Base-by-base conservation (phyloP, 2,329 filamentous ascomycete genomes). In the Fusarium sp. region DNA sequence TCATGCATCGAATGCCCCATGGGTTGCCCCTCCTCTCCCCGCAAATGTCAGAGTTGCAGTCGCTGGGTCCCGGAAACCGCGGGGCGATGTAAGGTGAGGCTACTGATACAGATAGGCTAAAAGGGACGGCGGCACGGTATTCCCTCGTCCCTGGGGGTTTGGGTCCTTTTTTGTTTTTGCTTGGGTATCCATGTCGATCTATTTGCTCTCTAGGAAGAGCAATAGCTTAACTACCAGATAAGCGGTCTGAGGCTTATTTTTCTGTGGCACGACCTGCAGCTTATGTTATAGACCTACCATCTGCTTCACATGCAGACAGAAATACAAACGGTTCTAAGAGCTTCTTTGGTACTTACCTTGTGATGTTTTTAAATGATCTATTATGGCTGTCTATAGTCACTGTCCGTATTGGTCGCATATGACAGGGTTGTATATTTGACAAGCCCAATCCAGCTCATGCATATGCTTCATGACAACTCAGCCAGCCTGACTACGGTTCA, bases 41-140 rank as follows among this genome's bases (percentile, higher is more conserved):
- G 70, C 70, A 75, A 63, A 52, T 65, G 64, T 57, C 72, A 68
- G 61, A 72, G 64, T 71, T 74, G 58, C 62, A 73, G 70, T 68
- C 56, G 45, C 47, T 70, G 67, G 61, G 57, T 65, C 57, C 57
- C 49, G 34, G 49, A 41, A 40, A 53, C 69, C 70, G 69, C 69
- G 70, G 60, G 62, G 65, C 45, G 67, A 56, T 51, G 62, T 62
- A 40, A 54, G 54, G 62, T 62, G 49, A 66, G 59, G 57, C 59
- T 67, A 57, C 59, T 65, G 61, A 57, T 57, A 63, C 58, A 61
- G 61, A 67, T 67, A 60, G 66, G 65, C 63, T 61, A 64, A 73
- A 72, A 55, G 55, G 52, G 49, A 65, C 34, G 46, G 27, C 49
- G 51, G 56, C 67, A 57, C 55, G 55, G 61, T 53, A 61, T 60